Percentiles rank a stretch among this genome's conserved stretches.
These are phyloP conservation scores for Aspergillus costaricaensis DNA, from an alignment of 2,329 filamentous ascomycete genomes.

Conservation along the genomic window DNA sequence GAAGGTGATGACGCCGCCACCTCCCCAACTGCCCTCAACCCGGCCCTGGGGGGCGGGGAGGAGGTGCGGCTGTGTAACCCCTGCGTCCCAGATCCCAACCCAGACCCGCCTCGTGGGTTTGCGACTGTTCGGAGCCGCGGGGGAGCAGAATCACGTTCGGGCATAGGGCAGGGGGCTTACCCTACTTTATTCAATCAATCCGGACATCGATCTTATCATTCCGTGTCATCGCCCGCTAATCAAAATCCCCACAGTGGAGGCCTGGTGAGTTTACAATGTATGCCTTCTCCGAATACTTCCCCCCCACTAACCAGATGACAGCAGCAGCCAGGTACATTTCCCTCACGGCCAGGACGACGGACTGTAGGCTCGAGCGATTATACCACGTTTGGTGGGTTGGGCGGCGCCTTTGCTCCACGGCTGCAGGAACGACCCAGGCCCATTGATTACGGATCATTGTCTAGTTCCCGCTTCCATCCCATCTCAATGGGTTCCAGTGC, in stretches of 20 bases:
- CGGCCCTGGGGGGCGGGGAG: conserved; percentile 63
- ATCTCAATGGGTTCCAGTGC: conserved; percentile 5
- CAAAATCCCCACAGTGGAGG: conserved; percentile 12
- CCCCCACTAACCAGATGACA: conserved; percentile 2
- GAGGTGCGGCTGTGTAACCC: conserved; percentile 72
- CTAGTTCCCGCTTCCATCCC: conserved; percentile 12
- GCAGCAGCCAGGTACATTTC: conserved; percentile 17
- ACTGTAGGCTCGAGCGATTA: conserved; percentile 31
- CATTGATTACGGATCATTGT: conserved; percentile 19
- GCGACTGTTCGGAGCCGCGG: conserved; percentile 24
- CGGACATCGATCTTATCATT: conserved; percentile 31
- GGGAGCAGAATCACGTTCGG: conserved; percentile 13
- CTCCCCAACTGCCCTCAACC: conserved; percentile 40
- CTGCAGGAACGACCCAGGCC: conserved; percentile 21
- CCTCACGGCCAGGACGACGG: conserved; percentile 26
- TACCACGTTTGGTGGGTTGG: conserved; percentile 18
- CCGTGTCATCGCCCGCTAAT: conserved; percentile 22
- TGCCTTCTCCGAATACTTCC: not conserved
- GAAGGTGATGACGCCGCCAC: conserved; percentile 42
- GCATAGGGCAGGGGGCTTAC: conserved; percentile 15
- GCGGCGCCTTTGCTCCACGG: conserved; percentile 16
- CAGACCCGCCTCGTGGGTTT: conserved; percentile 53
- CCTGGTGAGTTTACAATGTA: conserved; percentile 16
- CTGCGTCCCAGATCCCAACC: conserved; percentile 70
- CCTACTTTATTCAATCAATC: conserved; percentile 19